Conservation (phyloP, 164 flowering plant genomes). For the Nymphaea colorata region DNA sequence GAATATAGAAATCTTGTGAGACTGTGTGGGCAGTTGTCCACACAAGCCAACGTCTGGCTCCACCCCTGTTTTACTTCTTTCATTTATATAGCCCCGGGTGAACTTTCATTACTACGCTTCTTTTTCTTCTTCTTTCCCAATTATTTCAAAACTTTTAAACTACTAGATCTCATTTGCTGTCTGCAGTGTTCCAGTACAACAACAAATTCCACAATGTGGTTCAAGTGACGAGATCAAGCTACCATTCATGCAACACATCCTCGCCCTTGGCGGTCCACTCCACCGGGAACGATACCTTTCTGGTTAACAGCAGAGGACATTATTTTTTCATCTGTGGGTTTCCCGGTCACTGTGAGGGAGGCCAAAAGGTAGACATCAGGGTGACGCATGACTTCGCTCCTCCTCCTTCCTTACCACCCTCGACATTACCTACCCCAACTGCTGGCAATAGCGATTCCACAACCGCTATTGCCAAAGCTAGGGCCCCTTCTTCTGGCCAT, state of each 20-base stretch:
- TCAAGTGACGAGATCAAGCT: slow-evolving; percentile 40
- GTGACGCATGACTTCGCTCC: slow-evolving; percentile 5
- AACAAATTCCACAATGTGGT: slow-evolving; percentile 49
- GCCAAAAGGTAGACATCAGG: slow-evolving; percentile 57
- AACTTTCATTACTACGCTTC: no score
- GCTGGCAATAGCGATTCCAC: not conserved
- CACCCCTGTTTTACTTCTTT: not conserved
- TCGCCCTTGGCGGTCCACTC: slow-evolving; percentile 25
- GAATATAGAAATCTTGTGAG: no score
- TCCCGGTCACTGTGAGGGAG: slow-evolving; percentile 60
- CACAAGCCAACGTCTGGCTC: no score
- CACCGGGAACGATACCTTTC: slow-evolving; percentile 47
- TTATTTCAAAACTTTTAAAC: not conserved
- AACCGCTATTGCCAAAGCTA: slow-evolving; percentile 1
- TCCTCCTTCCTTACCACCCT: slow-evolving; percentile 6
- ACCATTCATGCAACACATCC: slow-evolving; percentile 39
- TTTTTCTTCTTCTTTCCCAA: not conserved
- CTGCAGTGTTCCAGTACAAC: slow-evolving; percentile 45
- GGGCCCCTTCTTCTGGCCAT: slow-evolving; percentile 5
- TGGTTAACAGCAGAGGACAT: slow-evolving; percentile 32
- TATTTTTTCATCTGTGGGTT: slow-evolving; percentile 51
- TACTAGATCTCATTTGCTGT: not conserved
- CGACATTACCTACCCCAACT: slow-evolving; percentile 2
- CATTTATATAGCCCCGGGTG: not conserved
- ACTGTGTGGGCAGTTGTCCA: no score